Conservation (phyloP, 352 stramenopile species). For the Phytophthora cryptogea region DNA sequence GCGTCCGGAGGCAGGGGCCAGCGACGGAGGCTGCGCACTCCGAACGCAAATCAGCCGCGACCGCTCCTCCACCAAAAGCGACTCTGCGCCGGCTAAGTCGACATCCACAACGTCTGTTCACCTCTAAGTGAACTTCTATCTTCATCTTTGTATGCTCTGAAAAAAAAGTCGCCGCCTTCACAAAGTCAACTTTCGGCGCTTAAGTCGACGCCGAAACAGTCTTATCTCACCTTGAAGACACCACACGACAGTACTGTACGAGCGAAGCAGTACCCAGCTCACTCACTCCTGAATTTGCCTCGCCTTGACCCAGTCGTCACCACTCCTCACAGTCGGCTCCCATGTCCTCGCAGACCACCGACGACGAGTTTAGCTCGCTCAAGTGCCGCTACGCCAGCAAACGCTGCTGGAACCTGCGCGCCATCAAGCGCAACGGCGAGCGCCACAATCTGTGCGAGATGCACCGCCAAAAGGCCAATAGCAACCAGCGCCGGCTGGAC, state of each 20-base stretch:
- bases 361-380: constrained; percentile 46
- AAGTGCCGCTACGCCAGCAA: constrained; percentile 86
- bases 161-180: background rate
- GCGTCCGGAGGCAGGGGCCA: constrained; percentile 9
- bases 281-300: constrained; percentile 38
- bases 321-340: constrained; percentile 1
- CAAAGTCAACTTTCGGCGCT: constrained; percentile 4
- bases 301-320: constrained; percentile 11
- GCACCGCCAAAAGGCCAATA: constrained; percentile 83
- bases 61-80: constrained; percentile 22
- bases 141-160: constrained; percentile 6
- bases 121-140: constrained; percentile 18
- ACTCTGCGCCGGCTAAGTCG: constrained; percentile 17
- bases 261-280: constrained; percentile 5
- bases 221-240: constrained; percentile 30
- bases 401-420: constrained; percentile 79
- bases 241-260: background rate
- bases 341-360: constrained; percentile 24
- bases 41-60: constrained; percentile 39
- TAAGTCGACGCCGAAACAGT: constrained; percentile 11
- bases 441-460: constrained; percentile 87
- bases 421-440: constrained; percentile 83
- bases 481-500: constrained; percentile 81
- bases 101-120: constrained; percentile 6
- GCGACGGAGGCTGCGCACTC: constrained; percentile 17